Conservation (phyloP, 2,329 filamentous ascomycete species). For the Xylaria sp. region DNA sequence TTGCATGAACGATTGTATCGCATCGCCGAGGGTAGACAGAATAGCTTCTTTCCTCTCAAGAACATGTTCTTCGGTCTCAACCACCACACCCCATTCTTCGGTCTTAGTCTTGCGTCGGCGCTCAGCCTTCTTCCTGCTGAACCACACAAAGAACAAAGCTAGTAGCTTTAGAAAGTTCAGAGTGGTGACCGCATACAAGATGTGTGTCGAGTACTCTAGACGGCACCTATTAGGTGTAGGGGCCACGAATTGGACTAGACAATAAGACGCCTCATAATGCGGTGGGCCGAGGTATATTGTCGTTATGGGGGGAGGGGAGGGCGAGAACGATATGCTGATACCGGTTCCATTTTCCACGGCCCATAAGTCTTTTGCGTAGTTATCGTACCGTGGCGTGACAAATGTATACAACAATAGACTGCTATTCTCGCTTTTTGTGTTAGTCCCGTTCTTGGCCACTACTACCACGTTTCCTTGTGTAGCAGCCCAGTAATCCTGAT, state of each 20-base stretch:
- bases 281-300: conserved; percentile 41
- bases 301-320: conserved; percentile 27
- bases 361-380: conserved; percentile 48
- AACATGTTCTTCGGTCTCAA: conserved; percentile 7
- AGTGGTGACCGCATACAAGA: conserved; percentile 37
- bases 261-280: conserved; percentile 43
- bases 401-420: conserved; percentile 41
- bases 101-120: conserved; percentile 6
- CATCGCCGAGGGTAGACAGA: conserved; percentile 47
- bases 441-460: conserved; percentile 36
- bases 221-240: conserved; percentile 34
- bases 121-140: conserved; percentile 16
- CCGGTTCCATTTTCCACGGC: conserved; percentile 43
- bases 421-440: conserved; percentile 16
- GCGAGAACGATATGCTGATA: conserved; percentile 16
- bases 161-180: conserved; percentile 43
- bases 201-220: conserved; percentile 44
- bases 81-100: conserved; percentile 14
- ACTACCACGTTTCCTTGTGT: conserved; percentile 41
- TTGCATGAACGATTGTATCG: conserved; percentile 46
- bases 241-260: conserved; percentile 40
- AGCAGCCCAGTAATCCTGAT: conserved; percentile 39
- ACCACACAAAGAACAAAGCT: conserved; percentile 40
- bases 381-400: conserved; percentile 36
- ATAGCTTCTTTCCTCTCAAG: conserved; percentile 8